These are phyloP conservation scores for Paraconiothyrium brasiliense DNA, from an alignment of 2,329 filamentous ascomycete species.

Conservation along the genomic window DNA sequence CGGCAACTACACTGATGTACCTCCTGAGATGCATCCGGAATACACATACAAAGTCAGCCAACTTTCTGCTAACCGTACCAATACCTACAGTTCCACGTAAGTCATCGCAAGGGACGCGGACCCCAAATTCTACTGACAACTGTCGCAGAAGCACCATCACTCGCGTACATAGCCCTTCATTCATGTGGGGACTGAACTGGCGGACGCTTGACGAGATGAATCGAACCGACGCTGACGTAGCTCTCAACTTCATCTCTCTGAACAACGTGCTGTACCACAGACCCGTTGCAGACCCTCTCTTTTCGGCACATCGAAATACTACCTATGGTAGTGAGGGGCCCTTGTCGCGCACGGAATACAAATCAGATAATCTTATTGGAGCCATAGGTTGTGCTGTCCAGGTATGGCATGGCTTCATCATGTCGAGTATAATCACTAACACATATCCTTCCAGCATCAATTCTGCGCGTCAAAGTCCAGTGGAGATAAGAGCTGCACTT, in stretches of 20 bases:
- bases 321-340: not conserved
- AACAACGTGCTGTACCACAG: slow-evolving; percentile 8
- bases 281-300: slow-evolving; percentile 17
- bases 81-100: slow-evolving; percentile 2
- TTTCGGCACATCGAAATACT: slow-evolving; percentile 7
- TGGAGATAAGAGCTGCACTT: slow-evolving; percentile 1
- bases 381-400: slow-evolving; percentile 12
- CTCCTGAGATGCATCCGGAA: not conserved
- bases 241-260: slow-evolving; percentile 1
- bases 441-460: slow-evolving; percentile 3
- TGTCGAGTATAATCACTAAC: not conserved
- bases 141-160: not conserved
- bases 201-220: slow-evolving; percentile 13
- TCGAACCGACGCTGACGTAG: slow-evolving; percentile 14
- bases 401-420: not conserved
- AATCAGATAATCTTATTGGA: slow-evolving; percentile 6
- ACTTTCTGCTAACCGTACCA: not conserved
- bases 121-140: not conserved
- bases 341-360: not conserved
- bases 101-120: not conserved
- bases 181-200: slow-evolving; percentile 1
- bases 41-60: not conserved
- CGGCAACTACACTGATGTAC: not conserved
- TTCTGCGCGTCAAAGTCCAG: slow-evolving; percentile 4
- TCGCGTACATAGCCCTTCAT: not conserved